Evolutionary conservation across 192 early-diverging fungal genomes (phyloP).

Genomic region (Helicostylum pulchrum): DNA sequence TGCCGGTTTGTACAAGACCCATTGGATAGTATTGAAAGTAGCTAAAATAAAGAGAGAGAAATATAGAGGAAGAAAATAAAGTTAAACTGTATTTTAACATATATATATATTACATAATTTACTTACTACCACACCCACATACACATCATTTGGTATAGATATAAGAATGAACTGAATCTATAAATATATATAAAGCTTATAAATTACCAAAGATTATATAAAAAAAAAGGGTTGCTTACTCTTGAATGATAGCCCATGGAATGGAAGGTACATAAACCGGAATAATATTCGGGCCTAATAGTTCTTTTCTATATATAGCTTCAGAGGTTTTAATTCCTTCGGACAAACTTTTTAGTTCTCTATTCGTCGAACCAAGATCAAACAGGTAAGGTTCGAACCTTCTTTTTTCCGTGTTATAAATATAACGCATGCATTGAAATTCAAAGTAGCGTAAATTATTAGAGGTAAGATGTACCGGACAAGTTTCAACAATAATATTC

Average conservation of each 20-base stretch:
- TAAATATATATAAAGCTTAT: conserved; percentile 25
- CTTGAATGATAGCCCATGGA: conserved; percentile 46
- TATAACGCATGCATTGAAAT: conserved; percentile 76
- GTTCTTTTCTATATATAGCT: conserved; percentile 48
- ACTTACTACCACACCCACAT: conserved; percentile 58
- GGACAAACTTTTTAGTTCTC: conserved; percentile 34
- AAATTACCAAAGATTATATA: neutral
- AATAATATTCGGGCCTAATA: conserved; percentile 68
- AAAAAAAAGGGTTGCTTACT: conserved; percentile 35
- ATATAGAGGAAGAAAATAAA: too few relatives aligned
- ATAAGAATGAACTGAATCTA: conserved; percentile 49
- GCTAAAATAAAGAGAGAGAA: neutral
- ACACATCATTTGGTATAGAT: conserved; percentile 65
- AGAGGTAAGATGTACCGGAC: conserved; percentile 36
- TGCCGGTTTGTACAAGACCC: conserved; percentile 53
- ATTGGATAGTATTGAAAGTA: conserved; percentile 64
- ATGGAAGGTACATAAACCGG: conserved; percentile 50
- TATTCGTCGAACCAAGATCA: conserved; percentile 55
- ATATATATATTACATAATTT: too few relatives aligned
- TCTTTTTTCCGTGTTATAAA: conserved; percentile 46
- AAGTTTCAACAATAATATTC: conserved; percentile 42
- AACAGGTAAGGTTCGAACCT: conserved; percentile 57
- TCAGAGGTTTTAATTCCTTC: conserved; percentile 50
- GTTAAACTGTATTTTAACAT: too few relatives aligned
- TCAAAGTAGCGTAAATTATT: conserved; percentile 58